A percentile compares a stretch with the other conserved stretches of the same genome.
Conservation (phyloP, 306 rosid genomes). For the Fragaria ananassa region DNA sequence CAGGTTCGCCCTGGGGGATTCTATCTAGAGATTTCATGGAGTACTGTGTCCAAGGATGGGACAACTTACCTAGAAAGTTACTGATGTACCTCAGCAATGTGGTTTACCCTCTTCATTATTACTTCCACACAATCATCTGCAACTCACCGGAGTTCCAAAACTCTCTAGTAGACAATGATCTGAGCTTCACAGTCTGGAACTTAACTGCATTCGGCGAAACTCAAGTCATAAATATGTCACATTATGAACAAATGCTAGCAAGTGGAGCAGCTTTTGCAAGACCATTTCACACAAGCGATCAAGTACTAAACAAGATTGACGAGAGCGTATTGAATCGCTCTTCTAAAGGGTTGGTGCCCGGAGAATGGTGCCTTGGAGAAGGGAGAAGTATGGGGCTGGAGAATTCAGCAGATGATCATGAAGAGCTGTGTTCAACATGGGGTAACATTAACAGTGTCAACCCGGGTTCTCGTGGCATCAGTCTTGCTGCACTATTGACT, state of each 20-base stretch:
- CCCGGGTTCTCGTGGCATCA: slow-evolving; percentile 42
- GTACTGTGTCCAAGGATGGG: slow-evolving; percentile 66
- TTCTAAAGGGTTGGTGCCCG: slow-evolving; percentile 40
- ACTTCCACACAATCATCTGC: slow-evolving; percentile 70
- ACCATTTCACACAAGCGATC: slow-evolving; percentile 43
- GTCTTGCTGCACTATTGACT: slow-evolving; percentile 29
- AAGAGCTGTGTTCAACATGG: slow-evolving; percentile 33
- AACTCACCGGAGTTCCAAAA: slow-evolving; percentile 52
- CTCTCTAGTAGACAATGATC: slow-evolving; percentile 41
- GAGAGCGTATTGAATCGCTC: slow-evolving; percentile 36
- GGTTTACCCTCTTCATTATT: slow-evolving; percentile 56
- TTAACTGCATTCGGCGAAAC: slow-evolving; percentile 31
- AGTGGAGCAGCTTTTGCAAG: slow-evolving; percentile 58
- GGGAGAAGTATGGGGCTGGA: slow-evolving; percentile 23
- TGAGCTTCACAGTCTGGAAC: slow-evolving; percentile 50
- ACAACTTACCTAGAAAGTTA: slow-evolving; percentile 60
- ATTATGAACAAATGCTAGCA: slow-evolving; percentile 43
- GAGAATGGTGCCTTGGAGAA: slow-evolving; percentile 52
- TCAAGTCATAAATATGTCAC: slow-evolving; percentile 43
- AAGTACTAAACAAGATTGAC: slow-evolving; percentile 50
- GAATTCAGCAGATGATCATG: slow-evolving; percentile 12
- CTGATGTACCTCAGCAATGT: slow-evolving; percentile 69
- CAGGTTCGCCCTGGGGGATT: slow-evolving; percentile 72
- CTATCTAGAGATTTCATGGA: slow-evolving; percentile 60
- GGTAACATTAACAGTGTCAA: slow-evolving; percentile 45